Evolutionary conservation across 106 monocot genomes (phyloP).

Genomic region (Xerophyta viscosa): DNA sequence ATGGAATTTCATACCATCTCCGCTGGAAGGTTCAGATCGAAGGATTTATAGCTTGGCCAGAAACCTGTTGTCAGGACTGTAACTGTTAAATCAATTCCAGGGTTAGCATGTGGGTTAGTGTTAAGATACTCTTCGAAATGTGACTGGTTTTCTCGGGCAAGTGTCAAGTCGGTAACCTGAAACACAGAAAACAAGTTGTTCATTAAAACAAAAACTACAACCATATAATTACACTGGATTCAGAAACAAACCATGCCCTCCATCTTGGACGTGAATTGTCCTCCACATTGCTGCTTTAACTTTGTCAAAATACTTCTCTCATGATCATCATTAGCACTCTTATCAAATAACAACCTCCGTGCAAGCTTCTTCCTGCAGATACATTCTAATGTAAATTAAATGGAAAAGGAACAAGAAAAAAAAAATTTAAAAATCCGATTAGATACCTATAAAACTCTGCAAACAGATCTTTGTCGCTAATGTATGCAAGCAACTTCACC

Average conservation of each 20-base stretch:
- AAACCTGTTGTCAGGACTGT: slow-evolving; percentile 97
- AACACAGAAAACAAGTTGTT: slow-evolving; percentile 1
- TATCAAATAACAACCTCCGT: slow-evolving; percentile 64
- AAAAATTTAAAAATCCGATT: no score
- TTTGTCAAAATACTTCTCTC: slow-evolving; percentile 73
- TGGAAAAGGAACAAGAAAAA: no score
- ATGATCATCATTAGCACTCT: slow-evolving; percentile 77
- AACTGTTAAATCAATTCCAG: slow-evolving; percentile 88
- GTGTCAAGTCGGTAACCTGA: slow-evolving; percentile 92
- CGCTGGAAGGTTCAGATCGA: slow-evolving; percentile 85
- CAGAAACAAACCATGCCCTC: slow-evolving; percentile 62
- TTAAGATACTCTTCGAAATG: slow-evolving; percentile 85
- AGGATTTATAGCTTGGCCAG: slow-evolving; percentile 94
- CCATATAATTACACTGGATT: no score
- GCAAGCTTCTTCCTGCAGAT: slow-evolving; percentile 64
- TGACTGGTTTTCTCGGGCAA: slow-evolving; percentile 89
- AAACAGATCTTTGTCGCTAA: no score
- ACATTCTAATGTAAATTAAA: background rate
- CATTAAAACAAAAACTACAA: no score
- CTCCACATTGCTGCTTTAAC: slow-evolving; percentile 79
- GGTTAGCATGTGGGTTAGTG: slow-evolving; percentile 44
- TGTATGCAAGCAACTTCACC: no score
- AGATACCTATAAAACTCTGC: no score
- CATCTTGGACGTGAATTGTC: slow-evolving; percentile 87
- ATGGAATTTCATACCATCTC: slow-evolving; percentile 69